These are phyloP conservation scores for Linnemannia schmuckeri DNA, from an alignment of 192 early-diverging fungal species.

Conservation along the genomic window DNA sequence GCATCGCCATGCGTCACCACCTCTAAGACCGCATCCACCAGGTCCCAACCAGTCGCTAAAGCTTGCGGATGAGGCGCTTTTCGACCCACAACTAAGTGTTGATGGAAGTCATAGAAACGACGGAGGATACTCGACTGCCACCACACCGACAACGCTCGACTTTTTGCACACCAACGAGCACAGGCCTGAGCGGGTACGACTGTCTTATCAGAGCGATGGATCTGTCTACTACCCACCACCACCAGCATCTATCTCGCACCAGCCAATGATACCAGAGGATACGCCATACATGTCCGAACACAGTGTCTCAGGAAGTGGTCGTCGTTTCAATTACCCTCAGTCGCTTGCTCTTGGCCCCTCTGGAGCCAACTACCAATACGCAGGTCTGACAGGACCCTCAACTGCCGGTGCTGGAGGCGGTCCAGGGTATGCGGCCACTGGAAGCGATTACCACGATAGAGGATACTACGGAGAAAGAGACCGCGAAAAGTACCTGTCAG, in stretches of 20 bases:
- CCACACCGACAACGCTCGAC: slow-evolving; percentile 26
- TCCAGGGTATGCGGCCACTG: not conserved
- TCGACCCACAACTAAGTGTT: not conserved
- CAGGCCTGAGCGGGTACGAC: slow-evolving; percentile 4
- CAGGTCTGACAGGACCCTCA: not conserved
- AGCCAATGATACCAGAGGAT: not conserved
- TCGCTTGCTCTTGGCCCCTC: not conserved
- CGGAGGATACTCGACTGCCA: slow-evolving; percentile 10
- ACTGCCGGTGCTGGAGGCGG: not conserved
- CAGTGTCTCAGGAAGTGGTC: not conserved
- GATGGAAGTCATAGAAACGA: slow-evolving; percentile 7
- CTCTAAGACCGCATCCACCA: slow-evolving; percentile 9
- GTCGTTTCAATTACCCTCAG: slow-evolving; percentile 22
- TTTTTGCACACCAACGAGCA: slow-evolving; percentile 14
- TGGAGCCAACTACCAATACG: not conserved
- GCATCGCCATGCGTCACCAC: not conserved
- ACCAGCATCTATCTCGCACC: not conserved
- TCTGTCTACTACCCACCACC: slow-evolving; percentile 28
- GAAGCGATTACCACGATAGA: not conserved
- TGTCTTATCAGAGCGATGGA: slow-evolving; percentile 25
- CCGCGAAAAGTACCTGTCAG: slow-evolving; percentile 1
- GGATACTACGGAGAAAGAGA: not conserved
- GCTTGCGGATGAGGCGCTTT: not conserved
- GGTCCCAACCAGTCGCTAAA: not conserved
- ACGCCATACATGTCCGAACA: not conserved